Percentiles rank a stretch among this genome's conserved stretches.
Conservation (phyloP, 2,329 filamentous ascomycete species). For the Cercospora janseana region DNA sequence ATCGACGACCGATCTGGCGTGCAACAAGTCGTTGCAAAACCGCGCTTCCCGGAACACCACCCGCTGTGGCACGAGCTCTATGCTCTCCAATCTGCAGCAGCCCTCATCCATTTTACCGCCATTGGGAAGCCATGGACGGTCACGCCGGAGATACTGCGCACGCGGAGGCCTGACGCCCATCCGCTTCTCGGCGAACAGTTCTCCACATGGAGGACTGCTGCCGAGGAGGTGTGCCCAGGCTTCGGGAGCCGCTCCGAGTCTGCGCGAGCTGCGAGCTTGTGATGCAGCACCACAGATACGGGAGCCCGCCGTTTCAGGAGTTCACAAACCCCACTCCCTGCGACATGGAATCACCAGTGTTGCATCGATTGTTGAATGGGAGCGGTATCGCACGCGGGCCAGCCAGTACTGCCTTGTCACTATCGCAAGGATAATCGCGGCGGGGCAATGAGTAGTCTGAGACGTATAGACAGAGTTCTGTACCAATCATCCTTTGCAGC, state of each 20-base stretch:
- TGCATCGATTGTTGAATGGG: no score
- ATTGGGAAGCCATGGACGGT: conserved; percentile 33
- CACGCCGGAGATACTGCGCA: conserved; percentile 10
- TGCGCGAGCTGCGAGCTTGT: neutral
- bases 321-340: no score
- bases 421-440: no score
- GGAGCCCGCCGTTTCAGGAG: no score
- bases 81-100: conserved; percentile 24
- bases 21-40: neutral
- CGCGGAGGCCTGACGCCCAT: conserved; percentile 28
- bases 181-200: conserved; percentile 32
- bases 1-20: neutral
- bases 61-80: conserved; percentile 25
- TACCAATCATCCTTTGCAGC: no score
- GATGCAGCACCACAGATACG: no score
- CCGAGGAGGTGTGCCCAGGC: conserved; percentile 16
- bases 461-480: no score
- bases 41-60: conserved; percentile 24
- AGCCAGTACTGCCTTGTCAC: no score
- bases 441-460: no score
- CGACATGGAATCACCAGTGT: no score
- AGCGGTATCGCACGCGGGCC: no score
- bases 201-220: conserved; percentile 27
- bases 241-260: neutral
- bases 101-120: conserved; percentile 34